A percentile compares a stretch with the other conserved stretches of the same genome.
Evolutionary conservation across 2,329 filamentous ascomycete species (phyloP).

Genomic region (Diplodia sapinea): DNA sequence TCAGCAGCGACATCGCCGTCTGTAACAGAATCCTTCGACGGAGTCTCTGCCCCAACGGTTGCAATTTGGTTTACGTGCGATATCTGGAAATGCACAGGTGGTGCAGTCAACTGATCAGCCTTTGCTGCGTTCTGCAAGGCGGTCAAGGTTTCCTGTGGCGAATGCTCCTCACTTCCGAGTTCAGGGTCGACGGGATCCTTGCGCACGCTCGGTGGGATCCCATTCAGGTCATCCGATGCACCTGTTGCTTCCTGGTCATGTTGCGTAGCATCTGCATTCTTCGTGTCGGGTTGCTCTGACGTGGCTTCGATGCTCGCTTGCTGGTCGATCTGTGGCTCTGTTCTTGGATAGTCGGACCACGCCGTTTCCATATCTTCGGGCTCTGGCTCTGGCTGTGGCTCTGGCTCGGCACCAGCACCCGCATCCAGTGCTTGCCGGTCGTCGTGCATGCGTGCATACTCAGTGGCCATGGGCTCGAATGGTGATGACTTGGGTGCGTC

Average conservation of each 20-base stretch:
- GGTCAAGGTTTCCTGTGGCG: background rate
- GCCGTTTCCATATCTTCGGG: background rate
- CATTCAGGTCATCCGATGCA: background rate
- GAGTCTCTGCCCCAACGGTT: background rate
- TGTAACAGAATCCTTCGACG: background rate
- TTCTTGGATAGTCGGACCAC: background rate
- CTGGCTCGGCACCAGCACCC: constrained; percentile 4
- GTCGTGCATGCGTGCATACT: no score
- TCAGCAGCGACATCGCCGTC: no score
- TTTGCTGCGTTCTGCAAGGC: background rate
- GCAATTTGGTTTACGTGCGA: background rate
- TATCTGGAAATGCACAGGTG: background rate
- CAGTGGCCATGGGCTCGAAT: background rate
- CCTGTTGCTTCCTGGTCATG: background rate
- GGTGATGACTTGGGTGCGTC: background rate
- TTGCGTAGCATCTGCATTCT: background rate
- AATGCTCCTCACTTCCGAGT: background rate
- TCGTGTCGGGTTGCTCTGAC: background rate
- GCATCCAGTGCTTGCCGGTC: background rate
- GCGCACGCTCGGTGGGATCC: background rate
- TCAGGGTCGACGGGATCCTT: no score
- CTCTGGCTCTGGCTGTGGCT: background rate
- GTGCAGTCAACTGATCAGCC: background rate
- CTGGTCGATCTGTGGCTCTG: background rate
- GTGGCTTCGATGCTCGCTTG: background rate